Evolutionary conservation across 1,284 basidiomycete species (phyloP), one percentile per base, ranked within the genome.

Genomic region (Cryptococcus floricola): DNA sequence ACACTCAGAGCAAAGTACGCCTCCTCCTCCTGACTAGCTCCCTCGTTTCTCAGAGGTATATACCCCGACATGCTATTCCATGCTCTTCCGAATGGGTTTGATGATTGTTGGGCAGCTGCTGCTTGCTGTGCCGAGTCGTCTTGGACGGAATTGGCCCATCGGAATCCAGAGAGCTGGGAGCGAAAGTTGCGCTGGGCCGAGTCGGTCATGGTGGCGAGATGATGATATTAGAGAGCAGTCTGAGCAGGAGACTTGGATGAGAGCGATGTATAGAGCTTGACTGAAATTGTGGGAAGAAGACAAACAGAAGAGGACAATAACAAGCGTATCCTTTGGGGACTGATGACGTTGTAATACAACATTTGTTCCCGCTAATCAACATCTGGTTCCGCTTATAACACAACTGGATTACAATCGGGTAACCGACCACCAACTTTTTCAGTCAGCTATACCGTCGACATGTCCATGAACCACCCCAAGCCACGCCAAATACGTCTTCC

Each of bases 1-100:
- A 91, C 87, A 87, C 88, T 91, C 50, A 97, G 78, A 37, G 93
- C 91, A 77, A 95, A 91, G 81, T 88, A 97, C 2, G 95, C 95
- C 72, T 98, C 93, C 68, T 98, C 95, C 75, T 98, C 95, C 71
- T 93, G 93, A 38, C 88, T 87, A 42, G 85, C 81, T 61, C 92
- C 90, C 62, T 75, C 84, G 5, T 88, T 90, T 25, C 92, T 82
- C 56, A 98, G 79, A 0, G 96, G 95, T 46, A 98, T 87, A 69
- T 97, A 98, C n/a, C 79, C 80, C 9, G 78, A 80, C 19, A 83
- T 69, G 16, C 70, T 87, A 82, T 50, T 87, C 84, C 72, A 78
- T 39, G 70, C 69, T 39, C 75, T 63, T 19, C 66, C 66, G 49
- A 79, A 73, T 4, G 73, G 67, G 63, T 87, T 89, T 27, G 39